Percentiles rank a stretch among this genome's conserved stretches.
Conservation (phyloP, 371 early-diverging fungal genomes). For the Rhizopus sp. region DNA sequence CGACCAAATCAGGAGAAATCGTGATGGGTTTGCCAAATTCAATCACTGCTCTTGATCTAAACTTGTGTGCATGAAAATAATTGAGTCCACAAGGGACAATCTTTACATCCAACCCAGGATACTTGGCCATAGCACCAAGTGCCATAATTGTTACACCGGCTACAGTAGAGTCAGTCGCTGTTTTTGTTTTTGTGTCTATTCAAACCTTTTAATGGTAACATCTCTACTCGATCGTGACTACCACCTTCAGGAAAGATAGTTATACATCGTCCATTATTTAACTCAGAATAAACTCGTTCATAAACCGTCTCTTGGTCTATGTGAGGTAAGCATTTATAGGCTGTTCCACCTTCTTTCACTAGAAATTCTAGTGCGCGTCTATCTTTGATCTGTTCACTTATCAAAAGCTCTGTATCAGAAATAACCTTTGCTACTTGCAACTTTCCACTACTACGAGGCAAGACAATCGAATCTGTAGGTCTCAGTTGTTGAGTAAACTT, state of each 20-base stretch:
- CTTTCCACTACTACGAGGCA: slow-evolving; percentile 60
- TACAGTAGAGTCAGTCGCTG: slow-evolving; percentile 11
- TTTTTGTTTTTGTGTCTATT: neutral
- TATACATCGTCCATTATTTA: slow-evolving; percentile 82
- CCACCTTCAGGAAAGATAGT: slow-evolving; percentile 99
- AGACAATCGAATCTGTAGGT: slow-evolving; percentile 57
- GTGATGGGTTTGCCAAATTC: slow-evolving; percentile 94
- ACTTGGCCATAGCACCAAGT: slow-evolving; percentile 88
- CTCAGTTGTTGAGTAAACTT: slow-evolving; percentile 68
- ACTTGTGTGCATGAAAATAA: slow-evolving; percentile 96
- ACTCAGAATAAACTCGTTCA: slow-evolving; percentile 75
- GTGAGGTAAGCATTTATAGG: slow-evolving; percentile 82
- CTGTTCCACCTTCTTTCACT: slow-evolving; percentile 58
- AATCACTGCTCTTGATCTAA: slow-evolving; percentile 94
- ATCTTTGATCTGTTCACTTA: slow-evolving; percentile 69
- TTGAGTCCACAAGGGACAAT: slow-evolving; percentile 93
- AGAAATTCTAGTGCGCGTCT: slow-evolving; percentile 63
- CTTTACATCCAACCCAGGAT: slow-evolving; percentile 86
- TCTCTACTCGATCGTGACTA: slow-evolving; percentile 93
- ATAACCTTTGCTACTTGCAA: slow-evolving; percentile 68
- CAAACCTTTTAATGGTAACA: slow-evolving; percentile 89
- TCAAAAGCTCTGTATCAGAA: slow-evolving; percentile 77
- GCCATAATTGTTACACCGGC: slow-evolving; percentile 93
- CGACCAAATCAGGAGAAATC: slow-evolving; percentile 77
- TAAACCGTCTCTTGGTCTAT: slow-evolving; percentile 90